These are phyloP conservation scores for Ganoderma sp. DNA, from an alignment of 1,284 basidiomycete genomes.

Conservation along the genomic window DNA sequence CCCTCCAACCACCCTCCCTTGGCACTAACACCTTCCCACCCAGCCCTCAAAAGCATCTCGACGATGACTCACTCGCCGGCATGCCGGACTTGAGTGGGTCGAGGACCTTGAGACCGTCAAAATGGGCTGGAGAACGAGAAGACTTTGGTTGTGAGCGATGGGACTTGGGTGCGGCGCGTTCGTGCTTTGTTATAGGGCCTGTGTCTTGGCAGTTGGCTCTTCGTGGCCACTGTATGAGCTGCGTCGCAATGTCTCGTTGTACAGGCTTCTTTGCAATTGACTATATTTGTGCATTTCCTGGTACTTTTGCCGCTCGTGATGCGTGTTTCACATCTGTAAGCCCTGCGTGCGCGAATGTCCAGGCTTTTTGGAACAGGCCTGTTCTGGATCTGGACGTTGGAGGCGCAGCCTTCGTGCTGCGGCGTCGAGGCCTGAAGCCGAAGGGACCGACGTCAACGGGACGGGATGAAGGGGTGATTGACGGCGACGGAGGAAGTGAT, in stretches of 20 bases:
- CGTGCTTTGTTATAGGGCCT: conserved; percentile 46
- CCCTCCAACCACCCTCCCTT: neutral
- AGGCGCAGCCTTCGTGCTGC: neutral
- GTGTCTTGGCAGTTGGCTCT: conserved; percentile 54
- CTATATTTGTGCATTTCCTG: conserved; percentile 7
- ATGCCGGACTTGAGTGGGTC: conserved; percentile 70
- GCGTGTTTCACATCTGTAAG: neutral
- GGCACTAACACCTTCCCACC: conserved; percentile 16
- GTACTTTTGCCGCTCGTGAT: neutral
- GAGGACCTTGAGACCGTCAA: conserved; percentile 87
- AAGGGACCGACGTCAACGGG: neutral
- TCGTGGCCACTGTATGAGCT: conserved; percentile 70
- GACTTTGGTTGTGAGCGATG: conserved; percentile 54
- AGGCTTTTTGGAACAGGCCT: too few species aligned
- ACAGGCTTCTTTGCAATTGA: conserved; percentile 49
- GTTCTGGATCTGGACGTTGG: too few species aligned
- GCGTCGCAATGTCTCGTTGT: conserved; percentile 88
- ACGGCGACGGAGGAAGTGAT: conserved; percentile 12
- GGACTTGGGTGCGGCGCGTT: conserved; percentile 85
- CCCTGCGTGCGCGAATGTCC: neutral
- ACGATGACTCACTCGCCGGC: conserved; percentile 75
- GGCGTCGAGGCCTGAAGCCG: neutral
- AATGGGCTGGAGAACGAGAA: conserved; percentile 72
- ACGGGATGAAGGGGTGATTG: conserved; percentile 9
- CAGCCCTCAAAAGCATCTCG: conserved; percentile 87